These are phyloP conservation scores for Dictyostelium capitatum DNA, from an alignment of 78 protist genomes.

Conservation along the genomic window DNA sequence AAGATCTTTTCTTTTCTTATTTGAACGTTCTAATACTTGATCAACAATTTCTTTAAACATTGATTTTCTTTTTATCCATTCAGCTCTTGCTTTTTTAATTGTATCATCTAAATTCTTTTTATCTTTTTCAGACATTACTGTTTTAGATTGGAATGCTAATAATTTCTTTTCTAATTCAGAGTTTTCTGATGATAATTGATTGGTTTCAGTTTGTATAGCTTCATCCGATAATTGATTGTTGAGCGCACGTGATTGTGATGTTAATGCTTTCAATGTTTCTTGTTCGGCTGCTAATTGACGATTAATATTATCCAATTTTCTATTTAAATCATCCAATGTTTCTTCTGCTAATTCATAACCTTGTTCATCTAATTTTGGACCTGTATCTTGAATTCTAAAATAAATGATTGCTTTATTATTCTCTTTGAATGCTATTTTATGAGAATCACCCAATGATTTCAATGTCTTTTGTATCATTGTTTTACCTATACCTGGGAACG, in stretches of 20 bases:
- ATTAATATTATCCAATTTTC: not conserved
- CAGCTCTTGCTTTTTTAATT: constrained; percentile 40
- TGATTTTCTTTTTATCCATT: constrained; percentile 53
- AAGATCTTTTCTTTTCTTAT: constrained; percentile 60
- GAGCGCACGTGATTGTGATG: not conserved
- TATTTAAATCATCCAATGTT: constrained; percentile 20
- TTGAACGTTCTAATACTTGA: constrained; percentile 32
- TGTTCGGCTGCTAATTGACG: not conserved
- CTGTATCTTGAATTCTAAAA: constrained; percentile 35
- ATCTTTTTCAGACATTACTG: not conserved
- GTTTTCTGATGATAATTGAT: not conserved
- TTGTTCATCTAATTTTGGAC: constrained; percentile 26
- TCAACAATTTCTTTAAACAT: constrained; percentile 31
- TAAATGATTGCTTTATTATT: constrained; percentile 32
- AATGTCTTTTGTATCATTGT: constrained; percentile 22
- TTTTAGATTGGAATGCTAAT: not conserved
- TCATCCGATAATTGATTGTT: constrained; percentile 16
- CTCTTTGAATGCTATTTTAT: constrained; percentile 37
- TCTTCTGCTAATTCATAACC: constrained; percentile 11
- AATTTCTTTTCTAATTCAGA: not conserved
- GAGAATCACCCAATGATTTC: constrained; percentile 43
- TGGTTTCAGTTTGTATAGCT: not conserved
- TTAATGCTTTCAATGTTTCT: not conserved
- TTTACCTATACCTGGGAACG: constrained; percentile 38
- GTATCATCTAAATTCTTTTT: not conserved